Percentiles rank a stretch among this genome's conserved stretches.
These are phyloP conservation scores for Globisporangium paroecandrum DNA, from an alignment of 352 stramenopile genomes.

Conservation along the genomic window DNA sequence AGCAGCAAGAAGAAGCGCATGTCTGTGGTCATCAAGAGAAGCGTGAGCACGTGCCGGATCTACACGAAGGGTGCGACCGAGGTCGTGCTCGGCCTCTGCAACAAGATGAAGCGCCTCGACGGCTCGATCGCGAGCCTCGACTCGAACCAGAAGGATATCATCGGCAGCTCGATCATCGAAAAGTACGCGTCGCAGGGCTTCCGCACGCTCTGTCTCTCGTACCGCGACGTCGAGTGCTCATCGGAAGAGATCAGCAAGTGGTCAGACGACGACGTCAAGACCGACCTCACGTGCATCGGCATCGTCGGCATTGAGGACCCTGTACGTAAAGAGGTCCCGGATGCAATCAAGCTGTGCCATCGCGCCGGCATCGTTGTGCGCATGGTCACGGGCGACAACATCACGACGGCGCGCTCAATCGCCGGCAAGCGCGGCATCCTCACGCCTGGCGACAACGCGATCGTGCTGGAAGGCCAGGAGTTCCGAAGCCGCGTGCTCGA, in stretches of 20 bases:
- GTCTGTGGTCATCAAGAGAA: slow-evolving; percentile 65
- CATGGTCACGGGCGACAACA: slow-evolving; percentile 99
- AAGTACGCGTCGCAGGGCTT: slow-evolving; percentile 81
- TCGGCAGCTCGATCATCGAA: slow-evolving; percentile 61
- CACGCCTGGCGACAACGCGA: slow-evolving; percentile 38
- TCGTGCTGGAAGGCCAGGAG: slow-evolving; percentile 70
- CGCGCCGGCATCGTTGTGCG: slow-evolving; percentile 95
- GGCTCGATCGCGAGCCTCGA: slow-evolving; percentile 52
- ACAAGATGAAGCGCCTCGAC: slow-evolving; percentile 61
- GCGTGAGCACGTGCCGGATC: slow-evolving; percentile 46
- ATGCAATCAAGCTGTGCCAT: slow-evolving; percentile 91
- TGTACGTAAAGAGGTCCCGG: slow-evolving; percentile 91
- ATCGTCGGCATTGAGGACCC: slow-evolving; percentile 94
- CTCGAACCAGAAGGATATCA: slow-evolving; percentile 55
- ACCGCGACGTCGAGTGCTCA: slow-evolving; percentile 71
- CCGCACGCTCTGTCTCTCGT: slow-evolving; percentile 83
- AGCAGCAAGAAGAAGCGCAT: slow-evolving; percentile 82
- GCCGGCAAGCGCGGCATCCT: slow-evolving; percentile 76
- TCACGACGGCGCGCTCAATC: slow-evolving; percentile 88
- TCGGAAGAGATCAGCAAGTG: slow-evolving; percentile 65
- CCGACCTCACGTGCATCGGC: slow-evolving; percentile 80
- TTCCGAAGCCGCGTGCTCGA: slow-evolving; percentile 69
- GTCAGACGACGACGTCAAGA: slow-evolving; percentile 80
- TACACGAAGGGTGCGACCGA: slow-evolving; percentile 80
- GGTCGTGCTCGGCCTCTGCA: slow-evolving; percentile 69